A percentile compares a stretch with the other conserved stretches of the same genome.
Evolutionary conservation across 1,284 basidiomycete species (phyloP).

Genomic region (Tremellales sp.): DNA sequence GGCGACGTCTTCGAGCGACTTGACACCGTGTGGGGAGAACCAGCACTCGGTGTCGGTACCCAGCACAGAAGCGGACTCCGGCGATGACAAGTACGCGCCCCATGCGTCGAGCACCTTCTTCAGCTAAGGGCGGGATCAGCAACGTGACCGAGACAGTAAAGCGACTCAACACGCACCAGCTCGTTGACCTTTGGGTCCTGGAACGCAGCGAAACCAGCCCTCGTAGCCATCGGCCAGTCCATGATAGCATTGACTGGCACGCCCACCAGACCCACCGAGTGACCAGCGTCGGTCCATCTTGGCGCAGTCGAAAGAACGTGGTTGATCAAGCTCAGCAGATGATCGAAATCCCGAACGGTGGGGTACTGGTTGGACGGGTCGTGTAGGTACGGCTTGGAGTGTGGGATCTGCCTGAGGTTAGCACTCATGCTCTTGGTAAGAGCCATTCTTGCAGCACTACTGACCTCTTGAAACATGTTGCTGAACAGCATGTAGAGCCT

Average conservation of each 20-base stretch:
- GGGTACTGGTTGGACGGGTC: slow-evolving; percentile 28
- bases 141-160: background rate
- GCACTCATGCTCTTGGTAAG: no score
- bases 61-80: slow-evolving; percentile 51
- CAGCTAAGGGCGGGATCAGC: slow-evolving; percentile 13
- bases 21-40: slow-evolving; percentile 50
- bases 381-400: slow-evolving; percentile 31
- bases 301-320: slow-evolving; percentile 50
- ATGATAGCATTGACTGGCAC: slow-evolving; percentile 53
- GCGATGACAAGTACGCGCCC: slow-evolving; percentile 53
- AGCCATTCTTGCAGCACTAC: no score
- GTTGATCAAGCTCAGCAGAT: slow-evolving; percentile 53
- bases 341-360: slow-evolving; percentile 51
- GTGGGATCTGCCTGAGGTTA: slow-evolving; percentile 23
- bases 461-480: slow-evolving; percentile 48
- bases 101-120: slow-evolving; percentile 53
- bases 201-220: slow-evolving; percentile 52
- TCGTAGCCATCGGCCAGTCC: slow-evolving; percentile 54
- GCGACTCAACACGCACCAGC: slow-evolving; percentile 14
- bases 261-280: slow-evolving; percentile 47
- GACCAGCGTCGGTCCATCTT: slow-evolving; percentile 42
- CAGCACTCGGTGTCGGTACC: slow-evolving; percentile 48
- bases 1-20: slow-evolving; percentile 33
- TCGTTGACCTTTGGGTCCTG: slow-evolving; percentile 51
- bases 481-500: slow-evolving; percentile 50